These are phyloP conservation scores for Penicillium roqueforti DNA, from an alignment of 495 filamentous ascomycete species.

Conservation along the genomic window DNA sequence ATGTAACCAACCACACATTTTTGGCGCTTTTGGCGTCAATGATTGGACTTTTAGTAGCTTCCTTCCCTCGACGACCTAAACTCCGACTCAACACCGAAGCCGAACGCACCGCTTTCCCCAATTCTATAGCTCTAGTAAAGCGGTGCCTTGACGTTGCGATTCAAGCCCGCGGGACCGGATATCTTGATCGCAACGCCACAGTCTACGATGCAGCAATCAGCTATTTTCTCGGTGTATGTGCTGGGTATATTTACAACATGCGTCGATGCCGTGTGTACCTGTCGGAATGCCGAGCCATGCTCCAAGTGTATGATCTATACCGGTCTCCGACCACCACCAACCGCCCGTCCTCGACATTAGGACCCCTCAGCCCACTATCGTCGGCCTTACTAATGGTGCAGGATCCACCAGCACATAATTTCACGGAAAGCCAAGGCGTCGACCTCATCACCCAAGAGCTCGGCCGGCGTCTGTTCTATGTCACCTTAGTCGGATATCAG, in stretches of 20 bases:
- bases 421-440: conserved; percentile 28
- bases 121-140: conserved; percentile 66
- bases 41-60: conserved; percentile 71
- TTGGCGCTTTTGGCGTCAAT: conserved; percentile 76
- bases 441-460: conserved; percentile 76
- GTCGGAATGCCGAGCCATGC: conserved; percentile 67
- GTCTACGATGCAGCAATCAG: conserved; percentile 83
- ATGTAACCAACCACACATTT: conserved; percentile 63
- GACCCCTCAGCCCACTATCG: conserved; percentile 27
- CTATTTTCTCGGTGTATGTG: conserved; percentile 73
- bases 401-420: conserved; percentile 12
- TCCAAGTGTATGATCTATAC: conserved; percentile 62
- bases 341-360: conserved; percentile 11
- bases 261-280: conserved; percentile 65
- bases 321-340: conserved; percentile 41
- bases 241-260: conserved; percentile 64
- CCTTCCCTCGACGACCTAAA: conserved; percentile 74
- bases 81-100: conserved; percentile 62
- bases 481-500: conserved; percentile 62
- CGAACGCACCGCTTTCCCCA: conserved; percentile 48
- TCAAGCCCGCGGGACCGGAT: conserved; percentile 64
- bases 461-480: conserved; percentile 74
- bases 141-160: conserved; percentile 69
- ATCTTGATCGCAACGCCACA: conserved; percentile 61
- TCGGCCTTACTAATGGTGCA: conserved; percentile 24